Evolutionary conservation across 768 basidiomycete species (phyloP).

Genomic region (Tremella fuciformis): DNA sequence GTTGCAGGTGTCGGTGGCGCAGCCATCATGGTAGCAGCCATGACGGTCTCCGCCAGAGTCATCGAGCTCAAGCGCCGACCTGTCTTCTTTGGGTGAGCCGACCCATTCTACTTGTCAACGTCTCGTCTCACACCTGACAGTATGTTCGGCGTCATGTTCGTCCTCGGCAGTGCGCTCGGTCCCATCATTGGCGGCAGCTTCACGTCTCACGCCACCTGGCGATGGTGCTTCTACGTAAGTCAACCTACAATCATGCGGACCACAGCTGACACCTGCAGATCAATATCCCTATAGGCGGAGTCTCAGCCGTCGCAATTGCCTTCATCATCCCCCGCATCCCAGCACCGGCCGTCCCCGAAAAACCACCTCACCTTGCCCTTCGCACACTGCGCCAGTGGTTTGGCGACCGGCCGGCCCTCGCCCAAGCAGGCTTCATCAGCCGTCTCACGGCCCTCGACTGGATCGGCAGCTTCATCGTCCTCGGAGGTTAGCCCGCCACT

Average conservation of each 20-base stretch:
- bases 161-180: slow-evolving; percentile 58
- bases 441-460: slow-evolving; percentile 9
- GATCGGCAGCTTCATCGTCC: slow-evolving; percentile 10
- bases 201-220: slow-evolving; percentile 16
- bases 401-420: slow-evolving; percentile 10
- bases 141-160: slow-evolving; percentile 12
- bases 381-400: slow-evolving; percentile 6
- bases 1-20: slow-evolving; percentile 15
- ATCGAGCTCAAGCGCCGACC: slow-evolving; percentile 12
- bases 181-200: slow-evolving; percentile 64
- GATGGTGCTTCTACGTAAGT: slow-evolving; percentile 18
- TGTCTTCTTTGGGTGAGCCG: slow-evolving; percentile 12
- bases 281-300: slow-evolving; percentile 62
- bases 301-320: slow-evolving; percentile 61
- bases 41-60: slow-evolving; percentile 12
- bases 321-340: slow-evolving; percentile 59
- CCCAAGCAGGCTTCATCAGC: not conserved
- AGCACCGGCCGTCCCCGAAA: too few relatives aligned
- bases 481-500: slow-evolving; percentile 10
- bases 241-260: slow-evolving; percentile 4
- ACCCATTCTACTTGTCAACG: not conserved
- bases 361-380: too few relatives aligned
- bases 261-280: slow-evolving; percentile 55
- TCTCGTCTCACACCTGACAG: not conserved
- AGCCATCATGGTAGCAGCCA: slow-evolving; percentile 15